phyloP scores from a whole-genome alignment of 495 filamentous ascomycete species.

The Thermothielavioides terrestris region DNA sequence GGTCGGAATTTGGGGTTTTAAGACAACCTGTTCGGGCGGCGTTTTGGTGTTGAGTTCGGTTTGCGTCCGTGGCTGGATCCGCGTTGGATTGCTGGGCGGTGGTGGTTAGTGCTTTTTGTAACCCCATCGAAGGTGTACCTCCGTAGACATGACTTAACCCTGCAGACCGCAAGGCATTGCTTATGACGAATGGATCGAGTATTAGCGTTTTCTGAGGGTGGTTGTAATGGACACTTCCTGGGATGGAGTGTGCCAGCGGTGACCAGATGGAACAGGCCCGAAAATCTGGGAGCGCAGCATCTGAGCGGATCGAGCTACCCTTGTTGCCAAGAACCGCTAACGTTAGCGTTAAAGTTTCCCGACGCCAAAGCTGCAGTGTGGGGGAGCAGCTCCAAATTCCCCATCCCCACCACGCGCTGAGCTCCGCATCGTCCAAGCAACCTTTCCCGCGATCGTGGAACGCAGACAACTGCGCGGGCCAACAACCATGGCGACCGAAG shows the following conservation, averaged over 20 bases:
- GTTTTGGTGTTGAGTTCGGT: neutral
- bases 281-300: no score
- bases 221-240: no score
- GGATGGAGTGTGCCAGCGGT: no score
- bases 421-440: no score
- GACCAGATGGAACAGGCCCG: no score
- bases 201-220: neutral
- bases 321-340: conserved; percentile 2
- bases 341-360: neutral
- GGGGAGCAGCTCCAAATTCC: no score
- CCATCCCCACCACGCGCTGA: no score
- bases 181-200: neutral
- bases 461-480: neutral
- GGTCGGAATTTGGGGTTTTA: neutral
- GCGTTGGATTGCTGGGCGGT: neutral
- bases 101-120: no score
- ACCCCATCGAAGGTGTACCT: neutral
- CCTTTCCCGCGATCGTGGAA: no score
- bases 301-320: no score
- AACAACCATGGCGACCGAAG: conserved; percentile 53
- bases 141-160: neutral
- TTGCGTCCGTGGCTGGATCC: conserved; percentile 11
- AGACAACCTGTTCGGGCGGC: neutral
- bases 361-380: neutral
- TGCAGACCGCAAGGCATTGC: neutral